Evolutionary conservation across 768 basidiomycete genomes (phyloP), one percentile per base, ranked within the genome.

Genomic region (Termitomyces sp.): DNA sequence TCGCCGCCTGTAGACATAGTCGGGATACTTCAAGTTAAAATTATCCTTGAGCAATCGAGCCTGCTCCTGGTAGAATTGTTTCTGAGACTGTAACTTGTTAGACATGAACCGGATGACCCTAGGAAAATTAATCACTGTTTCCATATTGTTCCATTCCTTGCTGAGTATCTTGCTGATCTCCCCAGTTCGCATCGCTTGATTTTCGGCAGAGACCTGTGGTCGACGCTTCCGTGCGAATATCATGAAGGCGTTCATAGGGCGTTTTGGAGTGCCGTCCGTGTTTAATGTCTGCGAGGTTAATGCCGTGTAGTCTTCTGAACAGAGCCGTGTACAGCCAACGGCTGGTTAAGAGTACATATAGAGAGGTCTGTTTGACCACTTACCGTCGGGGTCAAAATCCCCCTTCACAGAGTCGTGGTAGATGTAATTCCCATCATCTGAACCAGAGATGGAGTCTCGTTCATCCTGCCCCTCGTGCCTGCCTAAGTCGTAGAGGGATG

Each of bases 231-330:
- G 82, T 59, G 91, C 91, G 64, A 92, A 94, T 58, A 94, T 93
- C 91, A 94, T 93, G 75, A 94, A 94, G 21, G 91, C 91, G 69
- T 94, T 94, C 91, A 94, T 93, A 34, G 91, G 91, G 12, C 91
- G 84, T 68, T 92, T 92, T 25, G 91, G 91, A 46, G 90, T 92
- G 27, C 91, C 91, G 63, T 94, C 91, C 1, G 88, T 78, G 68
- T 94, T 94, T 56, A 93, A 79, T 14, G 88, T 85, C 70, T 93
- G 91, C 3, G 82, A 82, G 19, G 85, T 92, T 67, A 91, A 70
- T 2, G 85, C 73, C 37, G 65, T 56, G 53, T 72, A 70, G 54
- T 72, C 65, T 54, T 75, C 73, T 61, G 40, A 39, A 32, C 39
- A 28, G 40, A 21, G 27, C 57, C 39, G 57, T 28, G 32, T 23